Conservation (phyloP, 2,329 filamentous ascomycete species). For the Aciculosporium take region DNA sequence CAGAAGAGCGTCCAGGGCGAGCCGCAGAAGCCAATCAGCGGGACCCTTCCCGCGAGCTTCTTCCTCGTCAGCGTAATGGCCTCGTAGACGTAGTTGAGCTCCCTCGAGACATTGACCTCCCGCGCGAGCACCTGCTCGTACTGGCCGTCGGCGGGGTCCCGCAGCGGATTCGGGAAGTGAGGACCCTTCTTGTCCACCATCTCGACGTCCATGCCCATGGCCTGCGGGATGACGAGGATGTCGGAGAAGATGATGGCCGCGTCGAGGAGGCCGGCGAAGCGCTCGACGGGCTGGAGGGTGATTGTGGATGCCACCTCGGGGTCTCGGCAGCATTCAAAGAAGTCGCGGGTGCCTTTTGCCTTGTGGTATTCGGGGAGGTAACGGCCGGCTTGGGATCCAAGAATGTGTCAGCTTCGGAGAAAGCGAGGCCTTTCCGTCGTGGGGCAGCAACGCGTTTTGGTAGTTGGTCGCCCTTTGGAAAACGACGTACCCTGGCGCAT, state of each 20-base stretch:
- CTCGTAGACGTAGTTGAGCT: slow-evolving; percentile 89
- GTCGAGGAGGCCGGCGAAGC: slow-evolving; percentile 79
- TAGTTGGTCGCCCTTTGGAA: too few species aligned
- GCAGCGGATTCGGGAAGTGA: slow-evolving; percentile 77
- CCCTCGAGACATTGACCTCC: slow-evolving; percentile 68
- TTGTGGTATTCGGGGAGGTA: slow-evolving; percentile 97
- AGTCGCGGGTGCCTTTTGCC: slow-evolving; percentile 80
- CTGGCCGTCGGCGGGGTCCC: slow-evolving; percentile 66
- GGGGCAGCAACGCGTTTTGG: neutral
- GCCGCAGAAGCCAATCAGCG: slow-evolving; percentile 90
- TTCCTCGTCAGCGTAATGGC: slow-evolving; percentile 82
- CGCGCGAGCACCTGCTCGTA: slow-evolving; percentile 64
- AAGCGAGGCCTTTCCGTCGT: neutral
- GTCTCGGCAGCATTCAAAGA: slow-evolving; percentile 93
- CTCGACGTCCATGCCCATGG: slow-evolving; percentile 95
- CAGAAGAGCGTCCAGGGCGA: slow-evolving; percentile 94
- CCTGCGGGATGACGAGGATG: slow-evolving; percentile 93
- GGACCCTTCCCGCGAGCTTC: slow-evolving; percentile 78
- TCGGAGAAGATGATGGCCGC: slow-evolving; percentile 98
- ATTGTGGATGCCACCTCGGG: slow-evolving; percentile 87
- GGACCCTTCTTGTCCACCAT: slow-evolving; percentile 98
- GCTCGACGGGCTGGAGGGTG: slow-evolving; percentile 88
- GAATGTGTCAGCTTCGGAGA: neutral
- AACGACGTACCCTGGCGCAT: slow-evolving; percentile 89
- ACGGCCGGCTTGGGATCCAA: slow-evolving; percentile 54